Evolutionary conservation across 129 eudicot species (phyloP).

Genomic region (Flaveria bidentis): DNA sequence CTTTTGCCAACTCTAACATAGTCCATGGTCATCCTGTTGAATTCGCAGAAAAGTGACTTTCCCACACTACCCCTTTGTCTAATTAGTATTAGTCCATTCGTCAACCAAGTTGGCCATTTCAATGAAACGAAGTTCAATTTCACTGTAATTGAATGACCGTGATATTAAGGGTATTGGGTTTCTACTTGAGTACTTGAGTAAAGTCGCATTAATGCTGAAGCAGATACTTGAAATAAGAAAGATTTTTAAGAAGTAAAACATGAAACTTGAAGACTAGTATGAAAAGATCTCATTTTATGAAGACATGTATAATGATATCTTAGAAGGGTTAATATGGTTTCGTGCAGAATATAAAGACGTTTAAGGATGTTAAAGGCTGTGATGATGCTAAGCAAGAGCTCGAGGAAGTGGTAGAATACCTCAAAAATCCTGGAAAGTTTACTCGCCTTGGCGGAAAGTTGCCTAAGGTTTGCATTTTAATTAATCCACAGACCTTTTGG

Average conservation of each 20-base stretch:
- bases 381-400: slow-evolving; percentile 95
- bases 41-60: neutral
- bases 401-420: slow-evolving; percentile 86
- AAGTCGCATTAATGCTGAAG: neutral
- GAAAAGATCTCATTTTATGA: neutral
- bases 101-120: neutral
- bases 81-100: neutral
- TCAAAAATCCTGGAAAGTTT: slow-evolving; percentile 84
- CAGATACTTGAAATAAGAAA: neutral
- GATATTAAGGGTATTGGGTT: neutral
- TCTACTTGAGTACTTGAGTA: slow-evolving; percentile 7
- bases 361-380: slow-evolving; percentile 91
- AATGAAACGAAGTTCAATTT: neutral
- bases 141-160: neutral
- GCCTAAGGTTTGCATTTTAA: slow-evolving; percentile 71
- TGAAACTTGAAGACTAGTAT: neutral
- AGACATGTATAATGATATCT: neutral
- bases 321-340: neutral
- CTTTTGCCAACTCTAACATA: neutral
- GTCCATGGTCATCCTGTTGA: neutral
- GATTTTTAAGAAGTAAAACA: slow-evolving; percentile 9
- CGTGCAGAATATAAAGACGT: slow-evolving; percentile 44
- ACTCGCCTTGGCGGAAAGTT: slow-evolving; percentile 96
- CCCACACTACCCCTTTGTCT: neutral
- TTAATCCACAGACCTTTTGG: neutral